A percentile compares a stretch with the other conserved stretches of the same genome.
Evolutionary conservation across 2,329 filamentous ascomycete species (phyloP).

Genomic region (Acephala macrosclerotiorum): DNA sequence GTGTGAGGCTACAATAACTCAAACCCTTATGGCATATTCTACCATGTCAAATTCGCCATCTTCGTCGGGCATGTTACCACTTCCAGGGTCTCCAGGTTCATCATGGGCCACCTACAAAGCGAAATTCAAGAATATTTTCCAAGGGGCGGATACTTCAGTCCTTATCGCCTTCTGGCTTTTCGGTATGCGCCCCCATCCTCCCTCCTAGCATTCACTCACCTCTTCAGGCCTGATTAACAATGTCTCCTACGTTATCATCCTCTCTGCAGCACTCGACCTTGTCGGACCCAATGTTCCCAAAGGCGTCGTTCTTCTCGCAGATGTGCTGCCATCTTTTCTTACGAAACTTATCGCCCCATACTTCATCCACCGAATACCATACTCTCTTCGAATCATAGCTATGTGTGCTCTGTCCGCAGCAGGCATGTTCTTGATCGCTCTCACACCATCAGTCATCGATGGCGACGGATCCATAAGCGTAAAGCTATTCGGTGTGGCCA

Average conservation of each 20-base stretch:
- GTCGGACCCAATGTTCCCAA: constrained; percentile 89
- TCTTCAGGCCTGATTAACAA: constrained; percentile 91
- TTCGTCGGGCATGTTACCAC: constrained; percentile 53
- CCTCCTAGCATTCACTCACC: constrained; percentile 13
- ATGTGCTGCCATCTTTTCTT: constrained; percentile 88
- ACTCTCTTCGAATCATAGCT: constrained; percentile 74
- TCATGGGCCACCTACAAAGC: constrained; percentile 79
- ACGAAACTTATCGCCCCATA: constrained; percentile 91
- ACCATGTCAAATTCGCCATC: constrained; percentile 35
- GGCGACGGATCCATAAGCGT: constrained; percentile 67
- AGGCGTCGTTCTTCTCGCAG: constrained; percentile 89
- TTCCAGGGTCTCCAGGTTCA: constrained; percentile 65
- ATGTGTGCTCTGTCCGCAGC: constrained; percentile 79
- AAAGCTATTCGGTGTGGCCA: constrained; percentile 83
- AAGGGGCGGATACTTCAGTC: constrained; percentile 74
- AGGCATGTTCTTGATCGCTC: constrained; percentile 89
- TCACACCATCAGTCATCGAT: constrained; percentile 66
- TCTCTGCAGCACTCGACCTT: constrained; percentile 93
- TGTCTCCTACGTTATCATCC: constrained; percentile 95
- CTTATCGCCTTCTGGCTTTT: constrained; percentile 91
- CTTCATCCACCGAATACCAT: constrained; percentile 89
- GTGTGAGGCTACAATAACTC: neutral
- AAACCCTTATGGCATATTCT: constrained; percentile 17
- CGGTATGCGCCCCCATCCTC: constrained; percentile 61
- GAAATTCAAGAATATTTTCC: constrained; percentile 68